These are phyloP conservation scores for Hemileia vastatrix DNA, from an alignment of 1,284 basidiomycete species.

Conservation along the genomic window DNA sequence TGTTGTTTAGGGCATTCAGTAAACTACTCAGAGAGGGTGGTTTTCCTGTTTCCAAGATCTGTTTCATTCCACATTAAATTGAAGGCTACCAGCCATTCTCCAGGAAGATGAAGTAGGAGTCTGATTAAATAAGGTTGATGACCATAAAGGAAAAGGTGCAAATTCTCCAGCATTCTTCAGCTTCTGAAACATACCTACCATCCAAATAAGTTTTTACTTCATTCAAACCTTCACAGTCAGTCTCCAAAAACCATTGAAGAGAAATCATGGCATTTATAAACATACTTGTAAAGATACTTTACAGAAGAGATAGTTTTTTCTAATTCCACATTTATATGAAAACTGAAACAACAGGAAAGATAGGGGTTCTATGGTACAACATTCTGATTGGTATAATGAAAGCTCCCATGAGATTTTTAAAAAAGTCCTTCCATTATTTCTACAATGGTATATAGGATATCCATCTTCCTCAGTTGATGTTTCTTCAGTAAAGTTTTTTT, in stretches of 20 bases:
- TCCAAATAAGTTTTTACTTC: no score
- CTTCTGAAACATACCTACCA: no score
- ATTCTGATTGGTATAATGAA: no score
- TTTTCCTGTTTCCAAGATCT: no score
- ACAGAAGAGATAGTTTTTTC: not conserved
- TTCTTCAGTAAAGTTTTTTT: not conserved
- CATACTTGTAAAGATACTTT: slow-evolving; percentile 15
- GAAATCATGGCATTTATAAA: slow-evolving; percentile 5
- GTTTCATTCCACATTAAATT: no score
- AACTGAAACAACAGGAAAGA: no score
- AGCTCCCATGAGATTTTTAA: not conserved
- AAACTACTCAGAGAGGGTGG: no score
- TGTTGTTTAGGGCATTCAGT: no score
- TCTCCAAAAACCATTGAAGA: not conserved
- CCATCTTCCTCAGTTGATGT: not conserved
- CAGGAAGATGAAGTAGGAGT: not conserved
- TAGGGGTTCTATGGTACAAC: no score
- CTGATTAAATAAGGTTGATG: not conserved
- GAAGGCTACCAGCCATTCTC: not conserved
- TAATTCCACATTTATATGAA: slow-evolving; percentile 8
- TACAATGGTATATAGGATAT: not conserved
- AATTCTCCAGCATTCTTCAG: not conserved
- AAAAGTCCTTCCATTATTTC: not conserved
- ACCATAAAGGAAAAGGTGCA: not conserved
- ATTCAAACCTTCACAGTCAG: not conserved